Evolutionary conservation across 192 early-diverging fungal genomes (phyloP), one percentile per base, ranked within the genome.

Genomic region (Rhizophagus sp.): DNA sequence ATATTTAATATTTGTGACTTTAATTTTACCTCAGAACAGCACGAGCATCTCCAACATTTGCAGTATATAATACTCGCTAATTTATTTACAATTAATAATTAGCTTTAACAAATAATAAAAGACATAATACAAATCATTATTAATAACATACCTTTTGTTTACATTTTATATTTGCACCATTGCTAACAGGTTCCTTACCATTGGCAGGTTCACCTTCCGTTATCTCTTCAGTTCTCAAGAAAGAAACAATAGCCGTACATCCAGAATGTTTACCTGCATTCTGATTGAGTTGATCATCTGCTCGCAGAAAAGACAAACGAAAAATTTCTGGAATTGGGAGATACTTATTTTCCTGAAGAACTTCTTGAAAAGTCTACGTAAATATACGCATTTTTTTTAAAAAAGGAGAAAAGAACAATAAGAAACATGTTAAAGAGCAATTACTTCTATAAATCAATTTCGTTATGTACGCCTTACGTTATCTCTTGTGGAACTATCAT

Each of bases 11-110:
- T 17, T 34, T 39, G 1, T 34, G 0, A 68, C 39, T 52, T 65
- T 52, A 57, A 73, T 76, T 75, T 30, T 87, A 94, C 93, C 88
- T 91, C 76, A 99, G 83, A 41, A 99, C 97, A 10, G 96, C 97
- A 25, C 98, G 90, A 11, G 97, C 96, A 91, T 99, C 98, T 30
- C 98, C 98, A 47, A 93, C 98, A 86, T 99, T 99, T 34, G 96
- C 98, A 39, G 96, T 96, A 81, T 97, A 97, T 44, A 98, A 87
- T 25, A 95, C 90, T 57, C 96, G 85, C 93, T 95, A 78, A 68
- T 49, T 64, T 24, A 24, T 25, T 27, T 24, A 30, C 4, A 8
- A 68, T 12, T 22, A 7, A 33, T 0, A 30, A 22, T 36, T 33
- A 36, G 13, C 39, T 33, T 17, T 68, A 27, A 33, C 24, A 68